Percentiles rank a stretch among this genome's conserved stretches.
These are phyloP conservation scores for Austroboletus eburneus DNA, from an alignment of 768 basidiomycete genomes.

Conservation along the genomic window DNA sequence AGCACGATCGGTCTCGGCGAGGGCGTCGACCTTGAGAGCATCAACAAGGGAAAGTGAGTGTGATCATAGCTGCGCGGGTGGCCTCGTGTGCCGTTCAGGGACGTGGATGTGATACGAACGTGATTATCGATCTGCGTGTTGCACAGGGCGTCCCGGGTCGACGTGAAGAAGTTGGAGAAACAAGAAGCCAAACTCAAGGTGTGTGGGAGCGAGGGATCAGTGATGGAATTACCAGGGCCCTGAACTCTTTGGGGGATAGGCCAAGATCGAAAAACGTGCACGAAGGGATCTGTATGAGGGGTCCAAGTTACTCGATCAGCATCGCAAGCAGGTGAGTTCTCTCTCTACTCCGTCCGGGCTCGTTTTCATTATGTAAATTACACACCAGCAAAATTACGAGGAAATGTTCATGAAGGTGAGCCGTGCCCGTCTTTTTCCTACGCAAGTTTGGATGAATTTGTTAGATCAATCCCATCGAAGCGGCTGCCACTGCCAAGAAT, in stretches of 20 bases:
- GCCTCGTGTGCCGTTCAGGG: constrained; percentile 1
- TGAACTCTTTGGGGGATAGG: constrained; percentile 38
- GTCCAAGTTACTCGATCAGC: constrained; percentile 89
- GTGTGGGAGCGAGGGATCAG: constrained; percentile 2
- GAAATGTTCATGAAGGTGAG: constrained; percentile 96
- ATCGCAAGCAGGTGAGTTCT: constrained; percentile 72
- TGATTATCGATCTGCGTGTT: neutral
- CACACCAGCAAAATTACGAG: constrained; percentile 87
- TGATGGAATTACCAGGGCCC: constrained; percentile 1
- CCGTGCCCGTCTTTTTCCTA: neutral
- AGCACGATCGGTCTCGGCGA: constrained; percentile 75
- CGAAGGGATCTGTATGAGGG: constrained; percentile 91
- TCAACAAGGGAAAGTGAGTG: constrained; percentile 88
- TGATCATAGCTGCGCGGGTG: constrained; percentile 10
- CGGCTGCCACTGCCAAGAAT: constrained; percentile 71
- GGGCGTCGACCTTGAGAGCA: constrained; percentile 85
- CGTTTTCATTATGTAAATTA: neutral
- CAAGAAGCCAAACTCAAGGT: constrained; percentile 95
- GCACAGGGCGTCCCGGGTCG: constrained; percentile 79
- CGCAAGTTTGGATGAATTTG: neutral
- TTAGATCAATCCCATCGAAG: constrained; percentile 90
- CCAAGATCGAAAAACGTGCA: constrained; percentile 96
- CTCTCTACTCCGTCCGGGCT: neutral
- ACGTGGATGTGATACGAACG: constrained; percentile 1
- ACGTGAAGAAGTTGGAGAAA: constrained; percentile 94